Conservation (phyloP, 805 yeast genomes). For the Hyphopichia homilentoma region DNA sequence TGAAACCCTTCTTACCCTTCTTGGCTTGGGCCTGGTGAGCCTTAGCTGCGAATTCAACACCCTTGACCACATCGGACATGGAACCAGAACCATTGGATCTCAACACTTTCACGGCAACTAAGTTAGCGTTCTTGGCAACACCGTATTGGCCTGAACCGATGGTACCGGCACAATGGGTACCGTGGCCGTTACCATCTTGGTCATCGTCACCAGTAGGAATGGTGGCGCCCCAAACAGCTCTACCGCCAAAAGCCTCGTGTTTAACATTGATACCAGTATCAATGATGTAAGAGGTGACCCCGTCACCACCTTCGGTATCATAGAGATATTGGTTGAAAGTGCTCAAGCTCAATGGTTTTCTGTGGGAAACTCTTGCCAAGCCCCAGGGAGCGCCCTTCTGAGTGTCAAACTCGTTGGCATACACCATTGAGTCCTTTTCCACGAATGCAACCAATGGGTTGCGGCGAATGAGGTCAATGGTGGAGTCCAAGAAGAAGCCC, state of each 20-base stretch:
- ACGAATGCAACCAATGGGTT: conserved; percentile 63
- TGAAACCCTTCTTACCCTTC: conserved; percentile 39
- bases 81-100: conserved; percentile 36
- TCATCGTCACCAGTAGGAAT: conserved; percentile 69
- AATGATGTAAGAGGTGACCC: conserved; percentile 72
- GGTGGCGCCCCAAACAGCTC: conserved; percentile 86
- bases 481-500: conserved; percentile 75
- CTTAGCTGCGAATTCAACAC: conserved; percentile 36
- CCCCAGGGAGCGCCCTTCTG: conserved; percentile 96
- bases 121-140: conserved; percentile 59
- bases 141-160: conserved; percentile 79
- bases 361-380: conserved; percentile 82
- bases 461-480: conserved; percentile 68
- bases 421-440: conserved; percentile 72
- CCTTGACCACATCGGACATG: conserved; percentile 40
- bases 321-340: conserved; percentile 71
- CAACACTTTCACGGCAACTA: conserved; percentile 42
- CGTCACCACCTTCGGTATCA: conserved; percentile 73
- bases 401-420: conserved; percentile 56
- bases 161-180: conserved; percentile 91
- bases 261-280: conserved; percentile 76
- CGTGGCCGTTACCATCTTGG: conserved; percentile 77
- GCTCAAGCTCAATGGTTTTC: conserved; percentile 63
- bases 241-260: conserved; percentile 63
- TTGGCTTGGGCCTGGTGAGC: conserved; percentile 29